phyloP scores from a whole-genome alignment of 495 filamentous ascomycete species.

The Chaetomium fimeti region DNA sequence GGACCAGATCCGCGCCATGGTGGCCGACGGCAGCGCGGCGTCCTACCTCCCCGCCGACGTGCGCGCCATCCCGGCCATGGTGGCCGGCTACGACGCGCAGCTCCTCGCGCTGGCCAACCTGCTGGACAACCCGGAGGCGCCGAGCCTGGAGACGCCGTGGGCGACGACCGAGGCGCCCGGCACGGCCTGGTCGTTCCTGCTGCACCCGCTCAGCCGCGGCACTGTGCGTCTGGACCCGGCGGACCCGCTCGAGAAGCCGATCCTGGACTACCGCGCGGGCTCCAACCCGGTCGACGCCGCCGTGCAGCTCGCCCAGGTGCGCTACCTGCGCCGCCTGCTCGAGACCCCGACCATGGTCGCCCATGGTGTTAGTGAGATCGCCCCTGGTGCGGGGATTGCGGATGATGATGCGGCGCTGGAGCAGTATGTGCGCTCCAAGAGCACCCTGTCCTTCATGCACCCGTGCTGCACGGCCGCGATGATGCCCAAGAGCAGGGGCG shows the following conservation, averaged over 20 bases:
- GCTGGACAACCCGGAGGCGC: conserved; percentile 21
- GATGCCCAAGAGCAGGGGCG: conserved; percentile 52
- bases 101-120: conserved; percentile 24
- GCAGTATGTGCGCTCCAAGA: conserved; percentile 14
- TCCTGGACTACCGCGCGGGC: conserved; percentile 33
- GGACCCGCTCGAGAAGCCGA: conserved; percentile 31
- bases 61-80: conserved; percentile 16
- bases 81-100: conserved; percentile 30
- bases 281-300: conserved; percentile 39
- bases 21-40: conserved; percentile 10
- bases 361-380: conserved; percentile 21
- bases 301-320: conserved; percentile 27
- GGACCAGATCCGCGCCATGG: conserved; percentile 18
- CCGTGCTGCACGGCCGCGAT: conserved; percentile 52
- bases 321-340: conserved; percentile 27
- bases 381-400: conserved; percentile 19
- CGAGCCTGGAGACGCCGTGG: conserved; percentile 35
- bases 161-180: conserved; percentile 16
- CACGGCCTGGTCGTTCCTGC: conserved; percentile 23
- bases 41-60: conserved; percentile 24
- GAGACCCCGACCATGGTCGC: conserved; percentile 23
- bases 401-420: conserved; percentile 11
- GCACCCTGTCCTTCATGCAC: conserved; percentile 23
- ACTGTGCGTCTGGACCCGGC: conserved; percentile 37
- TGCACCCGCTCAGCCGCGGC: conserved; percentile 38